Conservation (phyloP, 768 basidiomycete genomes). For the Boletus rubroflammeus region DNA sequence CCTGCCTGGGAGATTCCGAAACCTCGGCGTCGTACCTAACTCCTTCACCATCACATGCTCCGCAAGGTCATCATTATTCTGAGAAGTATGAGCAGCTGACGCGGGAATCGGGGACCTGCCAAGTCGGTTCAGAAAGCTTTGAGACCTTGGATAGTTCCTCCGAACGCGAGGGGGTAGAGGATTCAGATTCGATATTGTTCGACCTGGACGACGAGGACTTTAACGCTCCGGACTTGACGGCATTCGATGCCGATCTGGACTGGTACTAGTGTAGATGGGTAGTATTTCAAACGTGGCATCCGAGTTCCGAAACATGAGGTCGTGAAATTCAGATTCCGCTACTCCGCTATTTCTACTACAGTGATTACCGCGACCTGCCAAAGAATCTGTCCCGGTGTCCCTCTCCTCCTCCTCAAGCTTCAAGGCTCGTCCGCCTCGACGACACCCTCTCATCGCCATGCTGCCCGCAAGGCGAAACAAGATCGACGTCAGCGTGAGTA, state of each 20-base stretch:
- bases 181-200: constrained; percentile 18
- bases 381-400: constrained; percentile 6
- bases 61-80: constrained; percentile 12
- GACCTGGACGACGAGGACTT: constrained; percentile 13
- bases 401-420: background rate
- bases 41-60: constrained; percentile 6
- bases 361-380: constrained; percentile 19
- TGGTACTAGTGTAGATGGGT: constrained; percentile 1
- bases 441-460: constrained; percentile 42
- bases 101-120: constrained; percentile 1
- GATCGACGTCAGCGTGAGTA: constrained; percentile 86
- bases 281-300: constrained; percentile 22
- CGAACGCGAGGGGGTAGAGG: constrained; percentile 4
- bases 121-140: constrained; percentile 8
- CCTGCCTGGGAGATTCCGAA: constrained; percentile 18
- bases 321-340: constrained; percentile 21
- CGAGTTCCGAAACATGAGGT: constrained; percentile 33
- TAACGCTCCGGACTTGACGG: background rate
- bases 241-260: background rate
- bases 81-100: constrained; percentile 16
- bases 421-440: constrained; percentile 22
- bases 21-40: constrained; percentile 1
- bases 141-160: constrained; percentile 6
- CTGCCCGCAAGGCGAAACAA: constrained; percentile 82
- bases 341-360: constrained; percentile 24